phyloP scores from a whole-genome alignment of 345 rosid genomes.

The Populus deltoides region DNA sequence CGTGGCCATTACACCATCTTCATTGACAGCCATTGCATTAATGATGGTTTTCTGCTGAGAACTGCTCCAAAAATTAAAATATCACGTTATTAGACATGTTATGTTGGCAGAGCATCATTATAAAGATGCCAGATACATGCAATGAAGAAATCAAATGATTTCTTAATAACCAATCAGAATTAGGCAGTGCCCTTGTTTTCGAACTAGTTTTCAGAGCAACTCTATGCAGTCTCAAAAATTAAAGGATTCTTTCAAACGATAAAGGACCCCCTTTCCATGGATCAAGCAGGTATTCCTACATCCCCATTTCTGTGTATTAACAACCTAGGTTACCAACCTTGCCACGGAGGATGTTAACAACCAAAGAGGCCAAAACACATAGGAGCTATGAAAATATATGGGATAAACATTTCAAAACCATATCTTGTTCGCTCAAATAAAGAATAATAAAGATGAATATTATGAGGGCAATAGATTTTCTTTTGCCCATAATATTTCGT shows the following conservation, averaged over 20 bases:
- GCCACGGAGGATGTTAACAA: not conserved
- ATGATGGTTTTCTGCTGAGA: constrained; percentile 98
- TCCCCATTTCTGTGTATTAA: not conserved
- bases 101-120: not conserved
- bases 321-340: not conserved
- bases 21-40: constrained; percentile 88
- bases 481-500: not conserved
- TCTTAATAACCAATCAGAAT: not conserved
- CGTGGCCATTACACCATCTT: constrained; percentile 94
- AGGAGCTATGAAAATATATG: not conserved
- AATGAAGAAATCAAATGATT: too few relatives aligned
- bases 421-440: not conserved
- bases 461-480: not conserved
- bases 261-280: not conserved
- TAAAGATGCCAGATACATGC: not conserved
- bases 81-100: not conserved
- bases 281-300: not conserved
- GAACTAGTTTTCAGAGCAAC: not conserved
- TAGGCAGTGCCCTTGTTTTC: not conserved
- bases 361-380: not conserved
- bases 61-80: constrained; percentile 38
- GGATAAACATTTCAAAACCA: not conserved
- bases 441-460: not conserved
- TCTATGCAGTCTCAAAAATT: not conserved
- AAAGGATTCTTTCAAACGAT: not conserved